Base-by-base conservation (phyloP, 768 basidiomycete species). In the Macrolepiota albuminosa region DNA sequence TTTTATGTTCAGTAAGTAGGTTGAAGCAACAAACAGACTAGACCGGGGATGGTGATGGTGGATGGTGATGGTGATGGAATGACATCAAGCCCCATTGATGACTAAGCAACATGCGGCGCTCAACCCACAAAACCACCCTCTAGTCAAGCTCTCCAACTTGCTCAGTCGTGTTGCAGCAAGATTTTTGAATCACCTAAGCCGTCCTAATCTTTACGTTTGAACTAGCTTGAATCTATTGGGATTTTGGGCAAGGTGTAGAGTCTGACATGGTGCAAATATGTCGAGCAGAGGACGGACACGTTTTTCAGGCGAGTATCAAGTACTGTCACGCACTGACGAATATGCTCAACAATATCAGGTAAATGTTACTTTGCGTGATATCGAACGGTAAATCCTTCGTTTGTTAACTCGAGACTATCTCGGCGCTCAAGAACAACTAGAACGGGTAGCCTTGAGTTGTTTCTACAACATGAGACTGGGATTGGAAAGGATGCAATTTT, bases 381-480 rank as follows among this genome's bases (percentile, higher is more conserved):
- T 93, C 60, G 88, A 92, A 75, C 81, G 84, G 90, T 87, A 70
- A 57, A 76, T 61, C 34, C 52, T n/a, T 53, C 34, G 21, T 56
- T 16, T 36, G 53, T 40, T 8, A 13, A 54, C 56, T 58, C 31
- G 59, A 65, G 13, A 67, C 45, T 16, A 34, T 24, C 43, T 39
- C 13, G 48, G n/a, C 40, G 14, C 47, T 42, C 54, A 29, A 14
- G 18, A 36, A 26, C 46, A 10, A 43, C 7, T 56, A 93, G 90
- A 64, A 76, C 74, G 37, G 85, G 84, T 42, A 86, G 78, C 65
- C 76, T 94, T n/a, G 90, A 93, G 65, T 60, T 73, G 9, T 91
- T 92, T 63, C 69, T 94, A 9, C 81, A 85, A 46, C 82, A 87
- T 67, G 85, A 91, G 66, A 87, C 84, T 47, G 87, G 87, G 8